These are phyloP conservation scores for Lomentospora prolificans DNA, from an alignment of 2,329 filamentous ascomycete species.

Conservation along the genomic window DNA sequence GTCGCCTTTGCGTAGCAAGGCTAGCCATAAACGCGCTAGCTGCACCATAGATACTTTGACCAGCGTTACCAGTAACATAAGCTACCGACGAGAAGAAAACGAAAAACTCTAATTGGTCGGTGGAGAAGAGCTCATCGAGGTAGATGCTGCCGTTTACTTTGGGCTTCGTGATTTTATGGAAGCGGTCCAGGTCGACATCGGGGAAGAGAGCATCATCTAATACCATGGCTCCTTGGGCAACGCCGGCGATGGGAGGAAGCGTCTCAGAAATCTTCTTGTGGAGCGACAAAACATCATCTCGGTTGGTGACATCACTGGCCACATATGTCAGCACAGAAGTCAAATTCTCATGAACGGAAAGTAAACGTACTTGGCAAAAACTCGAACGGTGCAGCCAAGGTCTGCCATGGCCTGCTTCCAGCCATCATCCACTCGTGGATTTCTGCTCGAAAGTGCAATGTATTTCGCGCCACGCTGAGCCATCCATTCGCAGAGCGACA, in stretches of 20 bases:
- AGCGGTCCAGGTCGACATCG: constrained; percentile 20
- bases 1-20: constrained; percentile 17
- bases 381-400: constrained; percentile 1
- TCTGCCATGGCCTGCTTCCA: constrained; percentile 12
- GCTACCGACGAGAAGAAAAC: constrained; percentile 29
- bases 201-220: constrained; percentile 22
- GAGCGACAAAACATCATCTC: neutral
- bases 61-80: constrained; percentile 23
- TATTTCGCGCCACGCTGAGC: constrained; percentile 24
- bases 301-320: neutral
- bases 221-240: constrained; percentile 27
- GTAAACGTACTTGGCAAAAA: neutral
- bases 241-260: constrained; percentile 26
- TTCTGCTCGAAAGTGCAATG: constrained; percentile 28
- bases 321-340: neutral
- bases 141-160: constrained; percentile 26
- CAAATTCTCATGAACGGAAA: neutral
- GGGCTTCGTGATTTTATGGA: constrained; percentile 20
- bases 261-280: constrained; percentile 15
- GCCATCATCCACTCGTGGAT: constrained; percentile 19
- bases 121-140: constrained; percentile 22
- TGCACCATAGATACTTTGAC: constrained; percentile 27
- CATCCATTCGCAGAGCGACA: constrained; percentile 30
- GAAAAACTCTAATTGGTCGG: constrained; percentile 27
- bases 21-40: constrained; percentile 27